phyloP scores from a whole-genome alignment of 768 basidiomycete genomes.

The Phaffia australis region DNA sequence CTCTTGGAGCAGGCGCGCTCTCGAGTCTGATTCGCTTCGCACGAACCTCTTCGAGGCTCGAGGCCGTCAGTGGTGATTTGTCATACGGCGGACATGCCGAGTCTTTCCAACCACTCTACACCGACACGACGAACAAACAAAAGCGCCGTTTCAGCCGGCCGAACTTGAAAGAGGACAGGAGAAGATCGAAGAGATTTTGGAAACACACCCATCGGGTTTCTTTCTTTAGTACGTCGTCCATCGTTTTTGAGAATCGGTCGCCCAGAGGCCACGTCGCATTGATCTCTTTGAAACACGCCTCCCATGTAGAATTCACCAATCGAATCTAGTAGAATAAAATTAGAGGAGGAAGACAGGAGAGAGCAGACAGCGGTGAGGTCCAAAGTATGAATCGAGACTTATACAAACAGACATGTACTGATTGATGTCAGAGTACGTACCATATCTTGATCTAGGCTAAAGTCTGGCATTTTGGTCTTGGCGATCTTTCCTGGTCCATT shows the following conservation, averaged over 20 bases:
- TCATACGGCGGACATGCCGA: slow-evolving; percentile 15
- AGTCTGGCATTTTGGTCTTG: not conserved
- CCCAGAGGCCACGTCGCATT: slow-evolving; percentile 16
- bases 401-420: not conserved
- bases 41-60: slow-evolving; percentile 5
- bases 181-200: no score
- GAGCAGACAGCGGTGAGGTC: not conserved
- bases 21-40: slow-evolving; percentile 15
- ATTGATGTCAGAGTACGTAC: not conserved
- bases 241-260: slow-evolving; percentile 7
- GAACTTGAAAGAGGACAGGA: no score
- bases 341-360: not conserved
- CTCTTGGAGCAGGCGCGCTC: slow-evolving; percentile 1
- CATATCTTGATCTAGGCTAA: not conserved
- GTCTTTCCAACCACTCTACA: slow-evolving; percentile 21
- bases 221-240: slow-evolving; percentile 12
- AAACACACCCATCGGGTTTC: slow-evolving; percentile 24
- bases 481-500: slow-evolving; percentile 16
- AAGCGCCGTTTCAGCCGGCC: no score
- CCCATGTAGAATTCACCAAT: not conserved
- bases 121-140: no score
- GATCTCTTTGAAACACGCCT: not conserved
- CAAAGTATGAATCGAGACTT: not conserved
- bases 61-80: slow-evolving; percentile 3
- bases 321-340: not conserved